phyloP scores from a whole-genome alignment of 2,329 filamentous ascomycete species.

The Pyricularia sp. region DNA sequence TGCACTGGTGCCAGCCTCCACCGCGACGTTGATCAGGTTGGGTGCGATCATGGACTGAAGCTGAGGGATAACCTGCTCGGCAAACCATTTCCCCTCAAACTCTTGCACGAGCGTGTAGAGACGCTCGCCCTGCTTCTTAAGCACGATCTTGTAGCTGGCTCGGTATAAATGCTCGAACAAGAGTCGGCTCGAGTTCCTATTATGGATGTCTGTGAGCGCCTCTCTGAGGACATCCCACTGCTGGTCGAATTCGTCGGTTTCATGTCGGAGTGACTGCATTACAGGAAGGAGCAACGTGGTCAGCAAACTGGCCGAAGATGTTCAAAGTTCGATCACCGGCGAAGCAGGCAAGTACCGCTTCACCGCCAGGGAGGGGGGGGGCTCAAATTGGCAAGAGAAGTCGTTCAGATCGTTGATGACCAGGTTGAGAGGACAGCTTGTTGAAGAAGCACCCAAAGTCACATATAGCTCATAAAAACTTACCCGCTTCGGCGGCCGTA shows the following conservation, averaged over 20 bases:
- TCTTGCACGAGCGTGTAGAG: conserved; percentile 70
- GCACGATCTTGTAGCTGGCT: conserved; percentile 82
- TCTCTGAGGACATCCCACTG: conserved; percentile 67
- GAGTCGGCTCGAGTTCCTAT: conserved; percentile 74
- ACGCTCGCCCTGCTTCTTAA: conserved; percentile 71
- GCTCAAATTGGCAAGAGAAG: neutral
- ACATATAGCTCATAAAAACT: neutral
- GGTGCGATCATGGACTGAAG: conserved; percentile 61
- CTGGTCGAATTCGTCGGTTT: conserved; percentile 67
- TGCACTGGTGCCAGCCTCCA: conserved; percentile 47
- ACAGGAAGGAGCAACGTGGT: neutral
- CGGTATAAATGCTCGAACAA: conserved; percentile 96
- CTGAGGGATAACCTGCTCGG: conserved; percentile 53
- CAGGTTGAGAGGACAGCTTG: neutral
- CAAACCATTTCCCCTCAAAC: conserved; percentile 75
- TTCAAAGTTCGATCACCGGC: too few species aligned
- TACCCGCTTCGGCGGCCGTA: conserved; percentile 55
- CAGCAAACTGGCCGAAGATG: neutral
- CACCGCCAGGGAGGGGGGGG: neutral
- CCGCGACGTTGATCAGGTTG: conserved; percentile 47
- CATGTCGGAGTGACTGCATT: conserved; percentile 19
- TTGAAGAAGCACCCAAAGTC: neutral
- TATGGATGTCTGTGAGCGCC: conserved; percentile 79
- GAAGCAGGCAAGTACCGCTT: neutral
- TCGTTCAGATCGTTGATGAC: neutral